Percentiles rank a stretch among this genome's conserved stretches.
These are phyloP conservation scores for Curvularia sp. DNA, from an alignment of 2,329 filamentous ascomycete species.

Conservation along the genomic window DNA sequence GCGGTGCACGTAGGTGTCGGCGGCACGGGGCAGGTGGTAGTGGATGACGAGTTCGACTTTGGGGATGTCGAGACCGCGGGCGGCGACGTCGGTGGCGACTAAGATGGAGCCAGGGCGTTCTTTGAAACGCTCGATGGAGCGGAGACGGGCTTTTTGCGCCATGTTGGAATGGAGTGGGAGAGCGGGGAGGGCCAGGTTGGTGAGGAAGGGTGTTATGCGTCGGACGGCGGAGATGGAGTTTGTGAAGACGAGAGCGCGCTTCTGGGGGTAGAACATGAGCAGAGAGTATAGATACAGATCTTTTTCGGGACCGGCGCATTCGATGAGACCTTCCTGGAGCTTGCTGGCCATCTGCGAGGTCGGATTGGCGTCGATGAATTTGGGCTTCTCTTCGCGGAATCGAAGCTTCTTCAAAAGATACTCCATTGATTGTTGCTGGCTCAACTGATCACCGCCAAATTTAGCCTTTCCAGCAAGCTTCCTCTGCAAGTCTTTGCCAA, in stretches of 20 bases:
- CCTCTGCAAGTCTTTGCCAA: conserved; percentile 88
- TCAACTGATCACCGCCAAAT: conserved; percentile 63
- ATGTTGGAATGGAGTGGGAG: conserved; percentile 89
- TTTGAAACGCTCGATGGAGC: conserved; percentile 88
- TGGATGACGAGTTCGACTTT: conserved; percentile 89
- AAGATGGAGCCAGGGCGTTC: conserved; percentile 71
- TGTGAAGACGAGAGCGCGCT: conserved; percentile 87
- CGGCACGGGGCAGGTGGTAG: conserved; percentile 91
- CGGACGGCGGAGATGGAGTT: conserved; percentile 95
- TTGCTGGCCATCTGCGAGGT: conserved; percentile 84
- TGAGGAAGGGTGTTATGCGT: conserved; percentile 81
- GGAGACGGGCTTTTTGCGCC: conserved; percentile 93
- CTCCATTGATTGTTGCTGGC: conserved; percentile 83
- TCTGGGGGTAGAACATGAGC: conserved; percentile 79
- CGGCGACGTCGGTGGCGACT: conserved; percentile 91
- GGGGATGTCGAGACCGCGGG: conserved; percentile 91
- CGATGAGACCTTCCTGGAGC: conserved; percentile 86
- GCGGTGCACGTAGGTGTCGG: conserved; percentile 93
- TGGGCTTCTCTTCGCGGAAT: conserved; percentile 83
- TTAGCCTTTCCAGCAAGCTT: conserved; percentile 76
- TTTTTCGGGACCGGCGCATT: conserved; percentile 94
- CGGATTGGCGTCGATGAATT: conserved; percentile 92
- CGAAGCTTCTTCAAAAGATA: conserved; percentile 90
- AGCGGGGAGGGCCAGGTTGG: conserved; percentile 78
- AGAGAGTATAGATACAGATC: conserved; percentile 93